These are phyloP conservation scores for Colletotrichum spinosum DNA, from an alignment of 2,329 filamentous ascomycete genomes.

Conservation along the genomic window DNA sequence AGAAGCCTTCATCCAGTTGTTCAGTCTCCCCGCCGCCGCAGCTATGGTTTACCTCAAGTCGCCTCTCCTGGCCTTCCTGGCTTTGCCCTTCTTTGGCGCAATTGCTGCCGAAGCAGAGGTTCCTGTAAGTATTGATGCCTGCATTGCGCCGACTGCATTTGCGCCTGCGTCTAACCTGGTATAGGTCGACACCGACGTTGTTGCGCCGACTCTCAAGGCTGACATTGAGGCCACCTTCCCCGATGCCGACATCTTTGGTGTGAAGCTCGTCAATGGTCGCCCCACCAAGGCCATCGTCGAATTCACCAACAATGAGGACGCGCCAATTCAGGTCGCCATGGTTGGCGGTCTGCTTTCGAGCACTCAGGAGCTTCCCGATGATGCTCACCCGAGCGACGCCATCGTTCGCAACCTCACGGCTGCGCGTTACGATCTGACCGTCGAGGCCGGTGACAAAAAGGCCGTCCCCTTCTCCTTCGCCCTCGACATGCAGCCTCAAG, in stretches of 20 bases:
- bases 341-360: slow-evolving; percentile 79
- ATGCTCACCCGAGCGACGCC: slow-evolving; percentile 58
- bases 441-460: slow-evolving; percentile 81
- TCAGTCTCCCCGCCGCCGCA: slow-evolving; percentile 35
- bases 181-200: slow-evolving; percentile 40
- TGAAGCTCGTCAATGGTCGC: slow-evolving; percentile 94
- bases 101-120: slow-evolving; percentile 66
- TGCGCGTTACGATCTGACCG: slow-evolving; percentile 77
- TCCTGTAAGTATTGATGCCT: background rate
- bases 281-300: slow-evolving; percentile 86
- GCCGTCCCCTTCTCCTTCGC: slow-evolving; percentile 85
- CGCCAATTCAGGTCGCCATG: slow-evolving; percentile 79
- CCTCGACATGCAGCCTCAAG: slow-evolving; percentile 92
- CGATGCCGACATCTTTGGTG: slow-evolving; percentile 86
- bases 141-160: background rate
- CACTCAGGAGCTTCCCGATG: slow-evolving; percentile 64
- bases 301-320: slow-evolving; percentile 85
- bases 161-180: slow-evolving; percentile 25
- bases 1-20: slow-evolving; percentile 27
- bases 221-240: slow-evolving; percentile 73
- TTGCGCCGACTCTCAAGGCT: slow-evolving; percentile 63
- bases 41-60: slow-evolving; percentile 81
- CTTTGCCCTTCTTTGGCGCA: slow-evolving; percentile 74
- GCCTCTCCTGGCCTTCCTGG: slow-evolving; percentile 77
- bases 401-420: slow-evolving; percentile 89